phyloP scores from a whole-genome alignment of 225 moss, liverwort and hornwort genomes.

The Sphagnum tenellum region DNA sequence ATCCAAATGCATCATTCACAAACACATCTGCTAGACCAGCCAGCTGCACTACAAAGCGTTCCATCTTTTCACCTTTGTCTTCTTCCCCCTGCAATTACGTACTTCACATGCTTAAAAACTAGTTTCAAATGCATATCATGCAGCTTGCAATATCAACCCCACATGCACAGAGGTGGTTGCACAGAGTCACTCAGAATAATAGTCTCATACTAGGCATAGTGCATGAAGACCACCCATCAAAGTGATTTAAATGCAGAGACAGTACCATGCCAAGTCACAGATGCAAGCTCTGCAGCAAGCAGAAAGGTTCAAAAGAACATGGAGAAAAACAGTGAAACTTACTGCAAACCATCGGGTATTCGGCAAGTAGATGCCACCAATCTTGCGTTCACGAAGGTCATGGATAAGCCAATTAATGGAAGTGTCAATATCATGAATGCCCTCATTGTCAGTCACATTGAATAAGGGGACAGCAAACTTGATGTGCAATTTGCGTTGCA shows the following conservation, averaged over 20 bases:
- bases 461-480: conserved; percentile 83
- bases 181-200: no score
- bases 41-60: conserved; percentile 82
- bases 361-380: conserved; percentile 84
- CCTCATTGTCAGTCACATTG: conserved; percentile 60
- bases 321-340: conserved; percentile 3
- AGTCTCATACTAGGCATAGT: no score
- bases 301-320: no score
- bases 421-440: conserved; percentile 82
- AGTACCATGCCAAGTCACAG: no score
- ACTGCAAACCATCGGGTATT: conserved; percentile 88
- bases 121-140: no score
- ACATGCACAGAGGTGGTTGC: no score
- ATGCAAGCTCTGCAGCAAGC: no score
- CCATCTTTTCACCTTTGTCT: conserved; percentile 70
- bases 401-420: conserved; percentile 93
- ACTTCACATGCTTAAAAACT: no score
- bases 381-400: conserved; percentile 74
- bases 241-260: no score
- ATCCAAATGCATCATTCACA: conserved; percentile 92
- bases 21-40: conserved; percentile 92
- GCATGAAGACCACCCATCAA: no score
- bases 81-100: conserved; percentile 52
- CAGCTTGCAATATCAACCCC: no score
- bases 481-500: conserved; percentile 84